These are phyloP conservation scores for Talaromyces wortmannii DNA, from an alignment of 495 filamentous ascomycete species.

Conservation along the genomic window DNA sequence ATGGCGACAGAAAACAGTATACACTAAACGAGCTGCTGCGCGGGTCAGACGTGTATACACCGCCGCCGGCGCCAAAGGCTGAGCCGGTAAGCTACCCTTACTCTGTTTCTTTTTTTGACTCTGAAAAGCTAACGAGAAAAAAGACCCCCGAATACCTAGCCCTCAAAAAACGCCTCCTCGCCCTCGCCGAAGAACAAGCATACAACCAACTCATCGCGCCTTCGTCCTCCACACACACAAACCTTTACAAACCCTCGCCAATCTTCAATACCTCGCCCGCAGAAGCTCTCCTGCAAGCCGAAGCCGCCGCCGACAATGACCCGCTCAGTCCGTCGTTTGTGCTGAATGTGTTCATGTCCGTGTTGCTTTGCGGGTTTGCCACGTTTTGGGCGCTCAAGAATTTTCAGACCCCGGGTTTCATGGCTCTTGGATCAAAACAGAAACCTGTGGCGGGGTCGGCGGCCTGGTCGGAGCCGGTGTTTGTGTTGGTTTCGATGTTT, in stretches of 20 bases:
- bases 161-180: constrained; percentile 77
- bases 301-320: constrained; percentile 42
- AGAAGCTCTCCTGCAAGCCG: constrained; percentile 16
- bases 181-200: constrained; percentile 66
- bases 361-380: constrained; percentile 38
- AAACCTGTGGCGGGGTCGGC: constrained; percentile 61
- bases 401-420: constrained; percentile 43
- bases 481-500: constrained; percentile 31
- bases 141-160: constrained; percentile 84
- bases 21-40: constrained; percentile 60
- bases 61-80: constrained; percentile 69
- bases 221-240: constrained; percentile 22
- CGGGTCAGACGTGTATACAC: constrained; percentile 66
- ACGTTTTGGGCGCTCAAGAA: constrained; percentile 42
- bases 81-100: constrained; percentile 55
- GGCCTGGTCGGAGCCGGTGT: constrained; percentile 37
- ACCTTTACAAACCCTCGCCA: constrained; percentile 5
- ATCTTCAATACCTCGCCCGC: not conserved
- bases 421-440: constrained; percentile 1
- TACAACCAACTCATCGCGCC: constrained; percentile 67
- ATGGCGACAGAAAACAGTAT: constrained; percentile 11
- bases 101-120: constrained; percentile 2
- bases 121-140: constrained; percentile 5
- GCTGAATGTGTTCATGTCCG: constrained; percentile 40
- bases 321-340: constrained; percentile 37